Percentiles rank a stretch among this genome's conserved stretches.
phyloP scores from a whole-genome alignment of 371 early-diverging fungal genomes.

The Circinella minor region DNA sequence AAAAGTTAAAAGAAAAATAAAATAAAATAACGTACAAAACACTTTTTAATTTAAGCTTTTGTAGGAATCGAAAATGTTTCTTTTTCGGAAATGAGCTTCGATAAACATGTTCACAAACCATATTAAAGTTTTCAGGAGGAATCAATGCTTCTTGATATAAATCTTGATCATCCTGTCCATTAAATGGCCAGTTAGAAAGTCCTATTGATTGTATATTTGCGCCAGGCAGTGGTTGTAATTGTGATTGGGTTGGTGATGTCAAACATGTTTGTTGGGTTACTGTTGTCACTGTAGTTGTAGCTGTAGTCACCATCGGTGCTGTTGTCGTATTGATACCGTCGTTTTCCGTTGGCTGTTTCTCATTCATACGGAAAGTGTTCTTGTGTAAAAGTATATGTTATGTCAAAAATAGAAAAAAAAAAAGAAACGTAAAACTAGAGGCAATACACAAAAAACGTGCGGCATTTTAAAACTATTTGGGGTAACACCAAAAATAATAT shows the following conservation, averaged over 20 bases:
- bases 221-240: too few species aligned
- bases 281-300: constrained; percentile 2
- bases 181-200: constrained; percentile 24
- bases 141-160: constrained; percentile 69
- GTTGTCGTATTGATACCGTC: background rate
- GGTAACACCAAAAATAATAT: too few species aligned
- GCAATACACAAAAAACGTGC: background rate
- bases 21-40: constrained; percentile 66
- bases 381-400: background rate
- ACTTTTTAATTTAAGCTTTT: constrained; percentile 86
- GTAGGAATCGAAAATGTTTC: constrained; percentile 89
- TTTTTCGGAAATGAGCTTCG: constrained; percentile 91
- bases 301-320: background rate
- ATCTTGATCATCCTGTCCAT: constrained; percentile 46
- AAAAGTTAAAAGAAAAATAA: background rate
- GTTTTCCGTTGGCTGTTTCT: constrained; percentile 4
- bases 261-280: background rate
- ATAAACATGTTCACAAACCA: constrained; percentile 93
- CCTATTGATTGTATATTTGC: constrained; percentile 1
- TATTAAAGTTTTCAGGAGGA: constrained; percentile 92
- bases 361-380: constrained; percentile 4
- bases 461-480: background rate
- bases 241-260: constrained; percentile 4
- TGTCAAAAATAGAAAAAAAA: background rate
- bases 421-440: background rate